Percentiles rank a stretch among this genome's conserved stretches.
phyloP scores from a whole-genome alignment of 1,139 yeast species.

The Saccharomyces hybrid region DNA sequence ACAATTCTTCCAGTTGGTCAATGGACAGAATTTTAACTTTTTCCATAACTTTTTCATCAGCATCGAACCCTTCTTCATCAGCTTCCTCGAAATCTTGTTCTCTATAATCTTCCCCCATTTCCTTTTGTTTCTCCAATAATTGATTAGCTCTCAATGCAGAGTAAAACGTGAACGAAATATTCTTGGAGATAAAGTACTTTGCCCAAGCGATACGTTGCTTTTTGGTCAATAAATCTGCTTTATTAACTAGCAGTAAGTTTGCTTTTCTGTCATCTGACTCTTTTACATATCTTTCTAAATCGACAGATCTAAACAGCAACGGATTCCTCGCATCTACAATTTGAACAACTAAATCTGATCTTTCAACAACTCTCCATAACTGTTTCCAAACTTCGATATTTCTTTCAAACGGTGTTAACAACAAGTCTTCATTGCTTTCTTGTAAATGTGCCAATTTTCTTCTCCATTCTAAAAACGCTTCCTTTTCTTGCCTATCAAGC shows the following conservation, averaged over 20 bases:
- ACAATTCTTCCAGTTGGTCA: conserved; percentile 76
- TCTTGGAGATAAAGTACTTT: conserved; percentile 56
- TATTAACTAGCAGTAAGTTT: conserved; percentile 80
- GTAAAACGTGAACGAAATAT: conserved; percentile 84
- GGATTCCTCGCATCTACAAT: conserved; percentile 98
- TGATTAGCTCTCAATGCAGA: conserved; percentile 84
- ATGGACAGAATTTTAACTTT: conserved; percentile 69
- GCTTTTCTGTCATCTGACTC: conserved; percentile 66
- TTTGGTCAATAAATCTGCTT: conserved; percentile 79
- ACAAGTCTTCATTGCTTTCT: conserved; percentile 63
- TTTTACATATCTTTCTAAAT: conserved; percentile 75
- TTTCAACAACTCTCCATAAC: conserved; percentile 95
- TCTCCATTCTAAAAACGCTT: conserved; percentile 91
- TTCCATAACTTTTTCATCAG: conserved; percentile 34
- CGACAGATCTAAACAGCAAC: conserved; percentile 78
- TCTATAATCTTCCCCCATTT: conserved; percentile 28
- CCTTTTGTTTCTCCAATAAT: conserved; percentile 52
- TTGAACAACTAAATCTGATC: conserved; percentile 90
- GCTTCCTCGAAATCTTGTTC: conserved; percentile 27
- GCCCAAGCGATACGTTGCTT: conserved; percentile 85
- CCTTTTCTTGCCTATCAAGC: conserved; percentile 81
- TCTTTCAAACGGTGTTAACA: conserved; percentile 94
- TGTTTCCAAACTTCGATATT: conserved; percentile 98
- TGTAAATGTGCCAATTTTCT: conserved; percentile 78
- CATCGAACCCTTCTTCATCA: conserved; percentile 34